phyloP scores from a whole-genome alignment of 1,284 basidiomycete genomes.

The Pascua sp. region DNA sequence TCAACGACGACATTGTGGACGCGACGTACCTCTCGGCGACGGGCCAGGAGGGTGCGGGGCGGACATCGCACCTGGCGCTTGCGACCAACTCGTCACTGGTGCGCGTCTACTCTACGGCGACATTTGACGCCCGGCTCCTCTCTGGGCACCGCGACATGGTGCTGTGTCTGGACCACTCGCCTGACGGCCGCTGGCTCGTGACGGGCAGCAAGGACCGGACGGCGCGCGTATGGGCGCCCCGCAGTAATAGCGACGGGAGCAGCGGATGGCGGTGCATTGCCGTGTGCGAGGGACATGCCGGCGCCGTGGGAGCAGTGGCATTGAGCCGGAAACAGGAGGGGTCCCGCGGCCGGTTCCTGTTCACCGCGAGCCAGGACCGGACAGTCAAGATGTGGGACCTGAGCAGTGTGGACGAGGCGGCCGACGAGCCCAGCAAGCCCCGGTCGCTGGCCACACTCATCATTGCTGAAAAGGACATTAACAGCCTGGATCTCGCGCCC shows the following conservation, averaged over 20 bases:
- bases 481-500: slow-evolving; percentile 87
- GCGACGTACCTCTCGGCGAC: slow-evolving; percentile 62
- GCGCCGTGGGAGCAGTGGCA: slow-evolving; percentile 86
- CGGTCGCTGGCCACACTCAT: slow-evolving; percentile 82
- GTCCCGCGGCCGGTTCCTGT: slow-evolving; percentile 60
- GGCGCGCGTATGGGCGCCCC: slow-evolving; percentile 76
- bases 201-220: slow-evolving; percentile 91
- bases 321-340: slow-evolving; percentile 58
- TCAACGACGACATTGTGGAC: slow-evolving; percentile 97
- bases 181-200: slow-evolving; percentile 68
- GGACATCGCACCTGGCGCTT: slow-evolving; percentile 66
- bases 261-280: slow-evolving; percentile 72
- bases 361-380: slow-evolving; percentile 92
- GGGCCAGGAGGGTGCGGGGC: slow-evolving; percentile 19
- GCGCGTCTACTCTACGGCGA: slow-evolving; percentile 70
- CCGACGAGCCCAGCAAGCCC: slow-evolving; percentile 54
- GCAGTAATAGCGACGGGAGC: slow-evolving; percentile 23
- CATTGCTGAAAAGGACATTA: slow-evolving; percentile 98
- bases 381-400: slow-evolving; percentile 99
- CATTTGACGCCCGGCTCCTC: slow-evolving; percentile 75
- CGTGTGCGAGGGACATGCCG: slow-evolving; percentile 88
- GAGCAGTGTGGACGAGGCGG: slow-evolving; percentile 51
- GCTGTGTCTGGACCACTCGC: slow-evolving; percentile 70
- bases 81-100: slow-evolving; percentile 94
- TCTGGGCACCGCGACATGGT: slow-evolving; percentile 89